Evolutionary conservation across 164 flowering plant genomes (phyloP).

Genomic region (Tetrastigma voinierianum): DNA sequence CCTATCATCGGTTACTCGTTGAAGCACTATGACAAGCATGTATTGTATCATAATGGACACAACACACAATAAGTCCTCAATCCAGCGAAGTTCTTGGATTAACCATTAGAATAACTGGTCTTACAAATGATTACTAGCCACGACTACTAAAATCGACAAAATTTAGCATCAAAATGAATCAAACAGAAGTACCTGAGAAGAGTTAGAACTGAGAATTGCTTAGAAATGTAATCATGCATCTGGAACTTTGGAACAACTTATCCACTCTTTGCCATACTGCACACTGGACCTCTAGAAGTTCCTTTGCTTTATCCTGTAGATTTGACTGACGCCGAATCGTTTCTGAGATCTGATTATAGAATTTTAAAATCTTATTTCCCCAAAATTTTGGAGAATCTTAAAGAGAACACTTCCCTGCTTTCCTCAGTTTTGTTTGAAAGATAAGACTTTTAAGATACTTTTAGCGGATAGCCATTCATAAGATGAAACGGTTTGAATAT

Average conservation of each 20-base stretch:
- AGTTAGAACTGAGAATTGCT: slow-evolving; percentile 74
- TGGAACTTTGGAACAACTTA: slow-evolving; percentile 70
- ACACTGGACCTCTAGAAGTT: slow-evolving; percentile 70
- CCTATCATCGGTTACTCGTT: too few relatives aligned
- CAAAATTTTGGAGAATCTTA: background rate
- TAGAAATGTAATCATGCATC: slow-evolving; percentile 90
- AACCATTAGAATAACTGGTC: too few relatives aligned
- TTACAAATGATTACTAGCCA: too few relatives aligned
- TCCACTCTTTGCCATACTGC: slow-evolving; percentile 79
- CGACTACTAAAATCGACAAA: too few relatives aligned
- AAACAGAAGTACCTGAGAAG: too few relatives aligned
- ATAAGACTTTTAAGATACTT: background rate
- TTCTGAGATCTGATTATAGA: slow-evolving; percentile 70
- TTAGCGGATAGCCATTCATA: too few relatives aligned
- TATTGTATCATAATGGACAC: too few relatives aligned
- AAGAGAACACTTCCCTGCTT: background rate
- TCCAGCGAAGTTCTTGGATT: too few relatives aligned
- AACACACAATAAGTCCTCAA: too few relatives aligned
- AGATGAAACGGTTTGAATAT: background rate
- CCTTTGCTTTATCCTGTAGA: slow-evolving; percentile 66
- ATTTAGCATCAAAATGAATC: too few relatives aligned
- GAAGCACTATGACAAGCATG: too few relatives aligned
- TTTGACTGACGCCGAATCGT: slow-evolving; percentile 54
- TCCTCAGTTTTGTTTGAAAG: background rate
- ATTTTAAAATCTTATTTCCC: background rate